These are phyloP conservation scores for Salix purpurea DNA, from an alignment of 345 rosid genomes.

Conservation along the genomic window DNA sequence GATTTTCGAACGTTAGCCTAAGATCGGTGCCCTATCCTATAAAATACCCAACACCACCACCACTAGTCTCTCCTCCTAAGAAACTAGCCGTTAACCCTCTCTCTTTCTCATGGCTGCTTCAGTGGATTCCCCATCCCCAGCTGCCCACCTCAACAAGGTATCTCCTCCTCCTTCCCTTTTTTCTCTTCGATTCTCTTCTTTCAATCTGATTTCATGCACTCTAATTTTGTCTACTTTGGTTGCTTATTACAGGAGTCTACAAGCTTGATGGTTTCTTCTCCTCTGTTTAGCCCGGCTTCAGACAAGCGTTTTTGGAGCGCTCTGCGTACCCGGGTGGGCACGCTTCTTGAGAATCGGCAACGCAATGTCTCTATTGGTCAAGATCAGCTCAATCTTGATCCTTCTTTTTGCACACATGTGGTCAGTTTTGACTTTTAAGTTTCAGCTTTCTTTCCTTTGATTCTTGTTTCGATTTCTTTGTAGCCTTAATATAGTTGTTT, in stretches of 20 bases:
- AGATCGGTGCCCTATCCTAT: background rate
- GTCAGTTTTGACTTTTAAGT: conserved; percentile 13
- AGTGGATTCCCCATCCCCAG: conserved; percentile 44
- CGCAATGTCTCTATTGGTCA: background rate
- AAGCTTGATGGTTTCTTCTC: conserved; percentile 21
- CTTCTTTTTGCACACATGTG: conserved; percentile 2
- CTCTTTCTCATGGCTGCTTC: conserved; percentile 45
- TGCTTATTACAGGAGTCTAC: conserved; percentile 7
- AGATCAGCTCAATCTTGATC: conserved; percentile 18
- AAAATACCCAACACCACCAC: background rate
- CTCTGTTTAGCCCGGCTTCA: conserved; percentile 37
- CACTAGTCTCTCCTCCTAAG: background rate
- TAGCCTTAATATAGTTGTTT: background rate
- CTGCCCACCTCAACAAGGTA: conserved; percentile 30
- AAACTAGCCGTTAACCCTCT: conserved; percentile 23
- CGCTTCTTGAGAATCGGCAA: conserved; percentile 34
- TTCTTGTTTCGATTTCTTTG: background rate
- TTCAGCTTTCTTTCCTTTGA: background rate
- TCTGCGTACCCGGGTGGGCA: conserved; percentile 38
- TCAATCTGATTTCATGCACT: too few species aligned
- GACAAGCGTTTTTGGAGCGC: conserved; percentile 55
- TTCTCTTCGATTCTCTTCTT: background rate
- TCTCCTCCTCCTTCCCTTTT: conserved; percentile 1
- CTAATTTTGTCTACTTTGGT: background rate
- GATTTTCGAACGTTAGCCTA: conserved; percentile 11